Percentiles rank a stretch among this genome's conserved stretches.
phyloP scores from a whole-genome alignment of 2,329 filamentous ascomycete species.

The Exophiala calicioides region DNA sequence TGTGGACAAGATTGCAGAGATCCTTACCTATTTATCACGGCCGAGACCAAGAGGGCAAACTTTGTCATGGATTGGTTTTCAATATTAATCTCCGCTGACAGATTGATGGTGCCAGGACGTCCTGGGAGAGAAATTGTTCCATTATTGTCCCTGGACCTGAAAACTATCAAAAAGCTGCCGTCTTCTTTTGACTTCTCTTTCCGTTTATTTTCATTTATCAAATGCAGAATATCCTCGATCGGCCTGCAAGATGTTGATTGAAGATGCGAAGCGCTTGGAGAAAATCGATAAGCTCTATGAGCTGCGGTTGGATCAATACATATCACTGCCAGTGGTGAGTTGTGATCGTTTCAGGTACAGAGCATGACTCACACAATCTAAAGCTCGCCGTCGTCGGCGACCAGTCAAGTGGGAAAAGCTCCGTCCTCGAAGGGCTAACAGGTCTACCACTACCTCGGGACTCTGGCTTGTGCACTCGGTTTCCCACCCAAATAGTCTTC shows the following conservation, averaged over 20 bases:
- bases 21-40: too few species aligned
- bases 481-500: conserved; percentile 51
- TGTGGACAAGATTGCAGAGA: too few species aligned
- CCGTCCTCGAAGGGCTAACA: conserved; percentile 38
- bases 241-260: conserved; percentile 5
- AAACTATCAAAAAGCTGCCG: too few species aligned
- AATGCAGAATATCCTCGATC: too few species aligned
- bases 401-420: conserved; percentile 43
- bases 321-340: conserved; percentile 4
- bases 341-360: neutral
- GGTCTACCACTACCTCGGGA: conserved; percentile 42
- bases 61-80: too few species aligned
- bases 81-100: too few species aligned
- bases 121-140: too few species aligned
- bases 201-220: too few species aligned
- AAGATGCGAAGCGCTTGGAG: conserved; percentile 13
- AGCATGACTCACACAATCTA: neutral
- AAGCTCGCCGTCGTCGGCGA: conserved; percentile 44
- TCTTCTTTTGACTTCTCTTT: too few species aligned
- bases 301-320: conserved; percentile 35
- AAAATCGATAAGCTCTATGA: conserved; percentile 41
- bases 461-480: conserved; percentile 45
- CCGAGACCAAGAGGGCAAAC: too few species aligned
- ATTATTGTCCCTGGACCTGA: too few species aligned
- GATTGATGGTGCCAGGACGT: too few species aligned